Evolutionary conservation across 345 rosid genomes (phyloP).

Genomic region (Eucalyptus tenuipes): DNA sequence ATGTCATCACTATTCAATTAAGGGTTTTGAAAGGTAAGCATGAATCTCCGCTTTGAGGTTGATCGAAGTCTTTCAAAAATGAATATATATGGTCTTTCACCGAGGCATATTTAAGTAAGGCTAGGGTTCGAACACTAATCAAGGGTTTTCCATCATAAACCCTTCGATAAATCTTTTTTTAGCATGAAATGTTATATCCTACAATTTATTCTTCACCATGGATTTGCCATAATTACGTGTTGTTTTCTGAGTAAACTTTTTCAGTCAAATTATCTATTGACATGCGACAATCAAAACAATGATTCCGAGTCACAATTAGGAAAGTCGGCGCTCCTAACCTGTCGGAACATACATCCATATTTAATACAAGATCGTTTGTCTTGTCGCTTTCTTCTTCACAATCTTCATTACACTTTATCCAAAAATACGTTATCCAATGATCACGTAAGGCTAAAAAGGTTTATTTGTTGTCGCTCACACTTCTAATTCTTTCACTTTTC

Average conservation of each 20-base stretch:
- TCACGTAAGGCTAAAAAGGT: not conserved
- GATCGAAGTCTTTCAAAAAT: not conserved
- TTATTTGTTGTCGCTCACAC: not conserved
- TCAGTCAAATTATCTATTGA: not conserved
- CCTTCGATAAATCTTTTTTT: not conserved
- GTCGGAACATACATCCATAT: not conserved
- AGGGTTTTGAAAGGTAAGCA: not conserved
- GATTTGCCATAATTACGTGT: not conserved
- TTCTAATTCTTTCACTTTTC: not conserved
- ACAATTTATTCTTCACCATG: not conserved
- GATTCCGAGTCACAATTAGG: not conserved
- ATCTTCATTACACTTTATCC: not conserved
- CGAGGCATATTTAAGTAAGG: not conserved
- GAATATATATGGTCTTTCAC: not conserved
- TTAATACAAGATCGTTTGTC: not conserved
- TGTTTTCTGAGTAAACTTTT: not conserved
- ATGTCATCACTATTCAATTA: not conserved
- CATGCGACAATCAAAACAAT: not conserved
- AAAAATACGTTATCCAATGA: not conserved
- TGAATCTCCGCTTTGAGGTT: not conserved
- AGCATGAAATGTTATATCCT: not conserved
- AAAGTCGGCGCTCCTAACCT: not conserved
- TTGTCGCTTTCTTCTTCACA: not conserved
- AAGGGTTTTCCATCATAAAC: not conserved
- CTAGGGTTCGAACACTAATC: not conserved